Conservation (phyloP, 108 stramenopile species). For the Pseudonitzschia multistriata region DNA sequence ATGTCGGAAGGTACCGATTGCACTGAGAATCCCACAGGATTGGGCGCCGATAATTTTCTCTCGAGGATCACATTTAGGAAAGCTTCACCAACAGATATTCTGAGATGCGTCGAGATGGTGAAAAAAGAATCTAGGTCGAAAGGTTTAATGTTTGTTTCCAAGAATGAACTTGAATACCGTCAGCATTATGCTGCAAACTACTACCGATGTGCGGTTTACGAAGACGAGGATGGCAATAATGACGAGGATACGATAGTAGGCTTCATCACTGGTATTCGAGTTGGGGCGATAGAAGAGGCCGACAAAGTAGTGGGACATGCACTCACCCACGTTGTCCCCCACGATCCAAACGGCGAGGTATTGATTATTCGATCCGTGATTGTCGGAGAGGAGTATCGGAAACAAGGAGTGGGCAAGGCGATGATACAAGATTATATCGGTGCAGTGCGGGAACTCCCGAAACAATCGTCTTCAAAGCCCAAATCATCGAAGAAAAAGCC, state of each 20-base stretch:
- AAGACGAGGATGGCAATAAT: constrained; percentile 52
- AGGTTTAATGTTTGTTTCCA: constrained; percentile 72
- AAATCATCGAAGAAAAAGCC: constrained; percentile 24
- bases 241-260: constrained; percentile 66
- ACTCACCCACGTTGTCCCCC: constrained; percentile 61
- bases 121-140: neutral
- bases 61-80: constrained; percentile 42
- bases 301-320: constrained; percentile 4
- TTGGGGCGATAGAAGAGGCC: constrained; percentile 13
- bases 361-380: constrained; percentile 90
- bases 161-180: constrained; percentile 75
- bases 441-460: constrained; percentile 16
- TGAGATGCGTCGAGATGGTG: constrained; percentile 60
- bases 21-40: neutral
- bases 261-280: constrained; percentile 80
- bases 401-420: constrained; percentile 53
- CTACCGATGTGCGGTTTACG: constrained; percentile 71
- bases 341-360: constrained; percentile 68
- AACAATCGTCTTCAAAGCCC: constrained; percentile 10
- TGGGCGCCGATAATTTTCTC: constrained; percentile 15
- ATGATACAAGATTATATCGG: constrained; percentile 72
- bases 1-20: neutral
- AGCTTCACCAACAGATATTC: constrained; percentile 74
- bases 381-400: constrained; percentile 58
- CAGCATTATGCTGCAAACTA: constrained; percentile 84